These are phyloP conservation scores for Lachnellula occidentalis DNA, from an alignment of 2,329 filamentous ascomycete genomes.

Conservation along the genomic window DNA sequence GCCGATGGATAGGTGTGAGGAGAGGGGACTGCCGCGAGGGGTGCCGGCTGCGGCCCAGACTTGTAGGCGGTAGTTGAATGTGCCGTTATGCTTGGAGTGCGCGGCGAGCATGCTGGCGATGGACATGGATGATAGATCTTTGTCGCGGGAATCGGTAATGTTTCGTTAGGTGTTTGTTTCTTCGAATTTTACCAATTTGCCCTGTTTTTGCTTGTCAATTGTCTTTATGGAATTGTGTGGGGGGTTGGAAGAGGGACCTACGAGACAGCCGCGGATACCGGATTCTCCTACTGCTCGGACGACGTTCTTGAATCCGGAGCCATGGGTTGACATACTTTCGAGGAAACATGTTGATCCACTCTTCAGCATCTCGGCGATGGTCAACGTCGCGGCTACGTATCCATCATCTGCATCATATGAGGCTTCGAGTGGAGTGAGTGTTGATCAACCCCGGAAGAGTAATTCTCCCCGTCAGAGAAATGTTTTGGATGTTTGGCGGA, in stretches of 20 bases:
- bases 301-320: slow-evolving; percentile 42
- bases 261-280: slow-evolving; percentile 37
- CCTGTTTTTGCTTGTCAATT: slow-evolving; percentile 13
- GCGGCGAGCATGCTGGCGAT: slow-evolving; percentile 31
- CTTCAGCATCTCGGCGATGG: slow-evolving; percentile 46
- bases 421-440: slow-evolving; percentile 43
- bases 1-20: slow-evolving; percentile 37
- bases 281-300: slow-evolving; percentile 38
- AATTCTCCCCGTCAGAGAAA: slow-evolving; percentile 38
- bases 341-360: slow-evolving; percentile 47
- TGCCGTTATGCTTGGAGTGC: slow-evolving; percentile 35
- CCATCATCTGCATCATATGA: slow-evolving; percentile 42
- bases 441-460: slow-evolving; percentile 46
- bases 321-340: slow-evolving; percentile 45
- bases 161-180: slow-evolving; percentile 32
- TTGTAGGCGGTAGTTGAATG: slow-evolving; percentile 37
- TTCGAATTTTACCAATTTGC: slow-evolving; percentile 35
- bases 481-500: slow-evolving; percentile 26
- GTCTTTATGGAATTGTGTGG: neutral
- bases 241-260: neutral
- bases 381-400: slow-evolving; percentile 42
- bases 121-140: slow-evolving; percentile 33
- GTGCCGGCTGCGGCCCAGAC: slow-evolving; percentile 45
- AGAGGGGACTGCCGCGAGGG: slow-evolving; percentile 39
- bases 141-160: slow-evolving; percentile 34